These are phyloP conservation scores for Eremomyces bilateralis DNA, from an alignment of 495 filamentous ascomycete genomes.

Conservation along the genomic window DNA sequence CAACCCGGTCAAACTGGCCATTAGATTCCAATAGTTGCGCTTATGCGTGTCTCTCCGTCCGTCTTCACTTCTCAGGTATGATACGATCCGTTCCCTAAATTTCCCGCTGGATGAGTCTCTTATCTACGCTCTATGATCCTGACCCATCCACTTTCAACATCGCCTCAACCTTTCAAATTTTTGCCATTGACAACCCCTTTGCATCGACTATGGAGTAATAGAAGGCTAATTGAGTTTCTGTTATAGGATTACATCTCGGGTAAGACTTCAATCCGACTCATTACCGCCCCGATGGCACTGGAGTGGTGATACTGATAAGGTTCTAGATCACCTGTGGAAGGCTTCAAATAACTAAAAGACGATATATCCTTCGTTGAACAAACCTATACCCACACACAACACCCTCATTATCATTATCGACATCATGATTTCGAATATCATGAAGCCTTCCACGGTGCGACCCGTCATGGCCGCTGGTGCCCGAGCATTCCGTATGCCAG, in stretches of 20 bases:
- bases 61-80: slow-evolving; percentile 46
- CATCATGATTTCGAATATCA: slow-evolving; percentile 51
- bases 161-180: background rate
- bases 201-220: background rate
- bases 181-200: background rate
- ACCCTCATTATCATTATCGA: no score
- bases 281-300: no score
- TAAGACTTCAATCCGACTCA: no score
- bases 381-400: slow-evolving; percentile 7
- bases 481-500: slow-evolving; percentile 27
- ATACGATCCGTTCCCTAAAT: slow-evolving; percentile 7
- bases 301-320: background rate
- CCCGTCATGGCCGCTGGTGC: slow-evolving; percentile 27
- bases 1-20: background rate
- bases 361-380: slow-evolving; percentile 2
- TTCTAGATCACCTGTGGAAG: slow-evolving; percentile 92
- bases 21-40: no score
- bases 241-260: slow-evolving; percentile 16
- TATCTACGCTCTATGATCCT: background rate
- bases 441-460: slow-evolving; percentile 32
- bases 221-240: slow-evolving; percentile 11
- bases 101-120: background rate
- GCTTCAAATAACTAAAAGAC: slow-evolving; percentile 52
- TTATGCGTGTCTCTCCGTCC: slow-evolving; percentile 88
- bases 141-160: no score